Percentiles rank a stretch among this genome's conserved stretches.
Evolutionary conservation across 2,329 filamentous ascomycete genomes (phyloP).

Genomic region (Colletotrichum tanaceti): DNA sequence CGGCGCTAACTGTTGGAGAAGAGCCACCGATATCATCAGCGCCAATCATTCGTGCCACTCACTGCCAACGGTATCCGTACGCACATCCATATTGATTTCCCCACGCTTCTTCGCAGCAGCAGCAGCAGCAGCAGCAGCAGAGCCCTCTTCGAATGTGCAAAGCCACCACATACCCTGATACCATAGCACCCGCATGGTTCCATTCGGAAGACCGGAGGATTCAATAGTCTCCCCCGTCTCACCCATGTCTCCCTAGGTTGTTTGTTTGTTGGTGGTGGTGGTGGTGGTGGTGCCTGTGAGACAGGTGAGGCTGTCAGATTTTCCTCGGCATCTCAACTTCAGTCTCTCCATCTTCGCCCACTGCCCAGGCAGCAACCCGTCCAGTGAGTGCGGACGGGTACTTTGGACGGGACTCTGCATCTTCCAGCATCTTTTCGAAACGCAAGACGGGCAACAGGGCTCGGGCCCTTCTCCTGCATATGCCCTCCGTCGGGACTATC

Average conservation of each 20-base stretch:
- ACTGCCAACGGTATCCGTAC: not conserved
- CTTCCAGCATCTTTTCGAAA: not conserved
- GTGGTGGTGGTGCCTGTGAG: too few relatives aligned
- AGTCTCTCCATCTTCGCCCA: not conserved
- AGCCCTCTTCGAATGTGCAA: slow-evolving; percentile 20
- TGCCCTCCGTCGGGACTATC: slow-evolving; percentile 22
- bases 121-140: not conserved
- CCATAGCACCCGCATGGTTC: not conserved
- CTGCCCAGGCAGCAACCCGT: slow-evolving; percentile 24
- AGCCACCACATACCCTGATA: slow-evolving; percentile 8
- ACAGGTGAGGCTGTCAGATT: slow-evolving; percentile 32
- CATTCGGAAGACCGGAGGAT: not conserved
- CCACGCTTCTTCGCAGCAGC: not conserved
- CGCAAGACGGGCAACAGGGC: not conserved
- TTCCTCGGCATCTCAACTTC: slow-evolving; percentile 26
- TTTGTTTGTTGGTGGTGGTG: not conserved
- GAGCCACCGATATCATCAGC: not conserved
- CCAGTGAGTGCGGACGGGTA: not conserved
- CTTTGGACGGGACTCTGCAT: slow-evolving; percentile 21
- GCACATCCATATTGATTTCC: not conserved
- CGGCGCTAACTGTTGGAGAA: not conserved
- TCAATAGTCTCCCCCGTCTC: slow-evolving; percentile 1
- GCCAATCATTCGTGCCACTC: not conserved
- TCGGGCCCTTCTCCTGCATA: slow-evolving; percentile 14
- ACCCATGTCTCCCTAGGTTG: not conserved